Evolutionary conservation across 805 yeast genomes (phyloP).

Genomic region (Spathaspora hagerdaliae): DNA sequence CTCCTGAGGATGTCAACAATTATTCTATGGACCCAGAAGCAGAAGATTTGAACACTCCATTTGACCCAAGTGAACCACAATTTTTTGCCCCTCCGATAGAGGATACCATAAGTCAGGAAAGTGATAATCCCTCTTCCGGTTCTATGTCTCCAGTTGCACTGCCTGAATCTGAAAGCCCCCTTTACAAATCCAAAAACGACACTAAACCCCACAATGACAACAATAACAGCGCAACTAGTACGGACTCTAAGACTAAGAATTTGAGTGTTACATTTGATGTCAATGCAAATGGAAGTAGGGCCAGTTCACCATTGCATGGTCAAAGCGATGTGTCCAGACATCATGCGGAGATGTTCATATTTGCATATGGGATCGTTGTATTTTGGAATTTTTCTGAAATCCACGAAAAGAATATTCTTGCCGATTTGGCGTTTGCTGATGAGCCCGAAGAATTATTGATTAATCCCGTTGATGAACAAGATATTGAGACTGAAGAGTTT

Average conservation of each 20-base stretch:
- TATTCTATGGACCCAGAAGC: conserved; percentile 43
- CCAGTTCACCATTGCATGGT: conserved; percentile 1
- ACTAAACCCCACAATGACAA: too few relatives aligned
- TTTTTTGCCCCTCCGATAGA: conserved; percentile 56
- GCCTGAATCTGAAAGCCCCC: too few relatives aligned
- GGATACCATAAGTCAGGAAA: conserved; percentile 12
- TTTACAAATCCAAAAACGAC: too few relatives aligned
- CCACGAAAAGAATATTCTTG: conserved; percentile 90
- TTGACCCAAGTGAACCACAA: conserved; percentile 92
- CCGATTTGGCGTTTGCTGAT: conserved; percentile 78
- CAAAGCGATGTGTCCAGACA: conserved; percentile 48
- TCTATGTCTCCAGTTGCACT: too few relatives aligned
- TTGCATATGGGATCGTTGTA: conserved; percentile 93
- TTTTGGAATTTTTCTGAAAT: conserved; percentile 94
- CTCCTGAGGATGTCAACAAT: conserved; percentile 52
- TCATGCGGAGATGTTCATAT: conserved; percentile 81
- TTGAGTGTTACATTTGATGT: neutral
- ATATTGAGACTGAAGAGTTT: conserved; percentile 88
- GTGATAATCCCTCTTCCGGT: neutral
- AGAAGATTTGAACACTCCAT: conserved; percentile 46
- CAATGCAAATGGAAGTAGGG: neutral
- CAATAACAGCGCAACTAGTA: neutral
- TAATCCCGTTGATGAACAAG: conserved; percentile 78
- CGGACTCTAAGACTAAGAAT: neutral
- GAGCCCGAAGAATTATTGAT: conserved; percentile 45